Base-by-base conservation (phyloP, 345 rosid species). In the Gynandropsis gynandra region DNA sequence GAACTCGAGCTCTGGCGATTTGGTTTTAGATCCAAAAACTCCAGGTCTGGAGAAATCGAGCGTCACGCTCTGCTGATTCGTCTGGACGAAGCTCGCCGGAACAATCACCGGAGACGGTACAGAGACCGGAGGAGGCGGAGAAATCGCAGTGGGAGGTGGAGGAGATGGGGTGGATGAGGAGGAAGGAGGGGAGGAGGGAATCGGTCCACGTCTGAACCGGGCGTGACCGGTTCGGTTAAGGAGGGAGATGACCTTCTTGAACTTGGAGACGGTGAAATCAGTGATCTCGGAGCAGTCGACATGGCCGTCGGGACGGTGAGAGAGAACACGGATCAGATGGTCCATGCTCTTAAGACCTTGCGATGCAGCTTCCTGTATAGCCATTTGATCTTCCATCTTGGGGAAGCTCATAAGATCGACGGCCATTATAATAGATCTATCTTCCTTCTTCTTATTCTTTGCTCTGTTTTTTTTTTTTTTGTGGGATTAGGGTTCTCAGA, bases 311-410 rank as follows among this genome's bases (percentile, higher is more conserved):
- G 82, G 61, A 17, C 66, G 85, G 46, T 64, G 71, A 43, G 93
- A 79, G 67, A 87, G 76, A 46, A 80, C 51, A 12, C 81, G 79
- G 49, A 87, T 82, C 56, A 87, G 70, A 55, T 80, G 79, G 16
- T 82, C 93, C 92, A 87, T 87, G 66, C 95, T 73, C 70, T 82
- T 68, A 56, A 90, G 46, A 0, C 98, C 98, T 57, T 87, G 96
- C 0, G 89, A 52, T 31, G 96, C 89, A 32, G 96, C 95, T 43
- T 87, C 95, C 17, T 82, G 85, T 2, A 90, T 79, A 9, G 96
- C 89, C 64, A 43, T 72, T 71, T 73, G 78, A 63, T 90, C 93
- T 19, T 87, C 86, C 69, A 83, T 69, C 65, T 69, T 77, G 0
- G 86, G 60, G 32, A 76, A 86, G 4, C 74, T 70, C 69, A 83